Evolutionary conservation across 306 rosid species (phyloP).

Genomic region (Mimosa bimucronata): DNA sequence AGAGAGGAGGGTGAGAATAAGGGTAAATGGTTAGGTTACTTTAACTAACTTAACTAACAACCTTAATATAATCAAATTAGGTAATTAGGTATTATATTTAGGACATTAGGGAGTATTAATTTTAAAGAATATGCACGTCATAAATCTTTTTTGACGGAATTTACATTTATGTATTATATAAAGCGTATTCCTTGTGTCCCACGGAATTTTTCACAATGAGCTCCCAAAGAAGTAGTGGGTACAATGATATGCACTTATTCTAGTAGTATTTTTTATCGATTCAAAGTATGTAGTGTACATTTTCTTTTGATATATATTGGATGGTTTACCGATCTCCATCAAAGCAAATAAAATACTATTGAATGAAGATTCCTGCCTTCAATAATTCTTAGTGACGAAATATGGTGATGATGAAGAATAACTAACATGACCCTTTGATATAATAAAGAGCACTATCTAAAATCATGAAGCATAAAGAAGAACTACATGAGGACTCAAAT

Average conservation of each 20-base stretch:
- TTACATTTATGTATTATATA: neutral
- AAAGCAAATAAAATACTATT: neutral
- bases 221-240: neutral
- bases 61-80: too few species aligned
- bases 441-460: neutral
- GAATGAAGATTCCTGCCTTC: neutral
- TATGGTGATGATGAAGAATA: neutral
- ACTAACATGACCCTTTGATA: neutral
- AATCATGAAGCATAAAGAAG: neutral
- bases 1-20: too few species aligned
- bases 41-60: too few species aligned
- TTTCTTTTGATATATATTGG: neutral
- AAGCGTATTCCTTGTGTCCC: neutral
- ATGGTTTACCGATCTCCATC: neutral
- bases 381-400: neutral
- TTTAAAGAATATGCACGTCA: slow-evolving; percentile 2
- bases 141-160: neutral
- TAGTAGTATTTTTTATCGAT: neutral
- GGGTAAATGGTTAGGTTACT: too few species aligned
- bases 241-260: neutral
- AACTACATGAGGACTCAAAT: neutral
- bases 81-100: too few species aligned
- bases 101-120: too few species aligned
- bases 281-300: neutral
- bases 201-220: neutral